phyloP scores from a whole-genome alignment of 441 rosid species.

The Omphalea diandra region DNA sequence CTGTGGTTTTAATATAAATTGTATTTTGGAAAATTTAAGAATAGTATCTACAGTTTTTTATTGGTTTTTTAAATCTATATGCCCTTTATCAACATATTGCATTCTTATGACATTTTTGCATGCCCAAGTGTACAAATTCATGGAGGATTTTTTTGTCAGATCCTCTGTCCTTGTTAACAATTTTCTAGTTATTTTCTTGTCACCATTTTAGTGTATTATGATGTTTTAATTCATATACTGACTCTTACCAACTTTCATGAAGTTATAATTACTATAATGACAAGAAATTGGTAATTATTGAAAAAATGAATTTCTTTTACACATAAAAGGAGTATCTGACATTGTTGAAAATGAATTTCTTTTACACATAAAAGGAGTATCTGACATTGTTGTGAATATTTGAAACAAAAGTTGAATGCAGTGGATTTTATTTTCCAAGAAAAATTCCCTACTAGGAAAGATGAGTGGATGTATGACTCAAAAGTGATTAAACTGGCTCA shows the following conservation, averaged over 20 bases:
- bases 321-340: neutral
- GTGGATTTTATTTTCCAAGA: neutral
- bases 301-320: no score
- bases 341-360: neutral
- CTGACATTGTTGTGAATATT: neutral
- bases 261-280: neutral
- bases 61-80: neutral
- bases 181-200: neutral
- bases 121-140: neutral
- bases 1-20: neutral
- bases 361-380: neutral
- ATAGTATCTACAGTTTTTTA: neutral
- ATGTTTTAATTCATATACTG: neutral
- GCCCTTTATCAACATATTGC: neutral
- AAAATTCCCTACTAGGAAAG: neutral
- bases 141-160: neutral
- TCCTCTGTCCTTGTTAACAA: neutral
- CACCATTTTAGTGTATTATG: neutral
- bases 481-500: neutral
- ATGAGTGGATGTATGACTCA: neutral
- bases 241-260: neutral
- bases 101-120: slow-evolving; percentile 6
- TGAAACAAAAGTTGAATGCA: neutral
- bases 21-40: neutral
- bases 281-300: neutral